phyloP scores from a whole-genome alignment of 2,329 filamentous ascomycete species.

The Penicillium aurantiogriseum region DNA sequence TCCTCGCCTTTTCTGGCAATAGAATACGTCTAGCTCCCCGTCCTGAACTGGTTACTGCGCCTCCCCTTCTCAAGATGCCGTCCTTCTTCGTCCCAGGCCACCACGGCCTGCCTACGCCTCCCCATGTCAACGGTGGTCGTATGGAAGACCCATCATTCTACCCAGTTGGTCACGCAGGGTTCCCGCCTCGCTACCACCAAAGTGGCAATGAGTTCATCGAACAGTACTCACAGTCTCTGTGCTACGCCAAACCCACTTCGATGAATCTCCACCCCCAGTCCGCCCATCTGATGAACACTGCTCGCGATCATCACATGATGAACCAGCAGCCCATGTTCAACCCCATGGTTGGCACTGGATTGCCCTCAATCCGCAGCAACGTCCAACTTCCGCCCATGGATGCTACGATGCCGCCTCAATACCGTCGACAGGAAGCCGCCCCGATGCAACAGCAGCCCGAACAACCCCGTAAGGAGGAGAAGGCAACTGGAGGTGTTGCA shows the following conservation, averaged over 20 bases:
- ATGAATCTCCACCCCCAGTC: slow-evolving; percentile 35
- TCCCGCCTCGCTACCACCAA: slow-evolving; percentile 44
- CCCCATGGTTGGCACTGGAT: slow-evolving; percentile 29
- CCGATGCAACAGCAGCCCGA: slow-evolving; percentile 36
- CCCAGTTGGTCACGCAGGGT: slow-evolving; percentile 38
- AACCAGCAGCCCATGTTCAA: slow-evolving; percentile 39
- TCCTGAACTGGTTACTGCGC: slow-evolving; percentile 34
- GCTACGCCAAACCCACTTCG: slow-evolving; percentile 39
- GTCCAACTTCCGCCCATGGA: slow-evolving; percentile 44
- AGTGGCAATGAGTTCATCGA: slow-evolving; percentile 48
- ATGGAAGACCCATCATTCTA: slow-evolving; percentile 44
- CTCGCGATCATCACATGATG: slow-evolving; percentile 36
- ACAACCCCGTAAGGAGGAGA: slow-evolving; percentile 57
- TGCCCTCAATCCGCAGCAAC: slow-evolving; percentile 44
- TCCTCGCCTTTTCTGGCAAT: slow-evolving; percentile 6
- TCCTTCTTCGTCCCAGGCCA: slow-evolving; percentile 44
- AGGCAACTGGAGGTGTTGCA: slow-evolving; percentile 79
- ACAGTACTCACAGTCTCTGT: slow-evolving; percentile 45
- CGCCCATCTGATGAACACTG: slow-evolving; percentile 31
- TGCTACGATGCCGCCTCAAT: slow-evolving; percentile 41
- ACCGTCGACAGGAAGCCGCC: slow-evolving; percentile 41
- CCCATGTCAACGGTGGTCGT: slow-evolving; percentile 39
- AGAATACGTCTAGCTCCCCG: slow-evolving; percentile 39
- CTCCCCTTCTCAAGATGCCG: slow-evolving; percentile 36
- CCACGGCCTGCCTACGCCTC: slow-evolving; percentile 42